A percentile compares a stretch with the other conserved stretches of the same genome.
Evolutionary conservation across 352 stramenopile genomes (phyloP).

Genomic region (Stephanocyclus meneghinianus): DNA sequence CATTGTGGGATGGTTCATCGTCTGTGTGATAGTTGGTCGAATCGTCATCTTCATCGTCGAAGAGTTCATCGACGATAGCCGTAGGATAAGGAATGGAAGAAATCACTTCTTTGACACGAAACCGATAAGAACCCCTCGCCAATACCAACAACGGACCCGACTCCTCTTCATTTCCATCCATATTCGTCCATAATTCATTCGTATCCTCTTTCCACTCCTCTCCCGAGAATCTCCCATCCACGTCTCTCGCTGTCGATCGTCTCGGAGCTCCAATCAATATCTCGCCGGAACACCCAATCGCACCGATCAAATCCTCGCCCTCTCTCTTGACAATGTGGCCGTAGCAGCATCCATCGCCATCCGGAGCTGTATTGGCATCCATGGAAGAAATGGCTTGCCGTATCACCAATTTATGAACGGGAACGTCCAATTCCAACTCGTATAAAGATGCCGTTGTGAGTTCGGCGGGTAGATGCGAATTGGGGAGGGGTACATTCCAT

Average conservation of each 20-base stretch:
- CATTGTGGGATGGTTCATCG: slow-evolving; percentile 45
- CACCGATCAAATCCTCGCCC: slow-evolving; percentile 55
- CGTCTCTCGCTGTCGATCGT: slow-evolving; percentile 1
- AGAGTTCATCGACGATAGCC: slow-evolving; percentile 78
- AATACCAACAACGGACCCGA: slow-evolving; percentile 62
- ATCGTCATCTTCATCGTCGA: slow-evolving; percentile 66
- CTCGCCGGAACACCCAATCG: slow-evolving; percentile 73
- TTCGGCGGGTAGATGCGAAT: slow-evolving; percentile 71
- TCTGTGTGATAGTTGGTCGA: not conserved
- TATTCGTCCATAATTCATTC: not conserved
- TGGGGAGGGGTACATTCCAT: slow-evolving; percentile 69
- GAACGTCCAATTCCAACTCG: slow-evolving; percentile 60
- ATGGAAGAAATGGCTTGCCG: slow-evolving; percentile 53
- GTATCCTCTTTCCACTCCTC: slow-evolving; percentile 12
- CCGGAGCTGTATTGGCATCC: slow-evolving; percentile 7
- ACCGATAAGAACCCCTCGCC: slow-evolving; percentile 67
- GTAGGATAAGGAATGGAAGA: slow-evolving; percentile 74
- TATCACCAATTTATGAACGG: slow-evolving; percentile 73
- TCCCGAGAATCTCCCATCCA: not conserved
- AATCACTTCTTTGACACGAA: slow-evolving; percentile 77
- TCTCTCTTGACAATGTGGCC: slow-evolving; percentile 65
- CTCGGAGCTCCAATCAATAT: slow-evolving; percentile 63
- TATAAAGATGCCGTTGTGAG: slow-evolving; percentile 74
- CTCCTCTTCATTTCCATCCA: slow-evolving; percentile 33
- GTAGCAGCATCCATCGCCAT: slow-evolving; percentile 48